phyloP scores from a whole-genome alignment of 495 filamentous ascomycete genomes.

The Chaetomidium leptoderma region DNA sequence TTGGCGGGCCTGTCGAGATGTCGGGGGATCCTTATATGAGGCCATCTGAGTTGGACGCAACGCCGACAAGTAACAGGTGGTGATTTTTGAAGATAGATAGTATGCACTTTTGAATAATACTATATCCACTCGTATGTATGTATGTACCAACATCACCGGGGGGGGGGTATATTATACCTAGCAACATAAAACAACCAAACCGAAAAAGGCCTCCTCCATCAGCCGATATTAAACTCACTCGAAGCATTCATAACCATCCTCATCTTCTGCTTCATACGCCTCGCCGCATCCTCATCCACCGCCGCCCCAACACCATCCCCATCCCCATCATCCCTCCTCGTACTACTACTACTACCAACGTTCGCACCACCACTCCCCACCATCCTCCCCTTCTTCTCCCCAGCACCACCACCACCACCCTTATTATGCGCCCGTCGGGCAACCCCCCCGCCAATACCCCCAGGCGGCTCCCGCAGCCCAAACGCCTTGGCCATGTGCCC shows the following conservation, averaged over 20 bases:
- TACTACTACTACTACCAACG: conserved; percentile 1
- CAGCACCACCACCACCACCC: conserved; percentile 3
- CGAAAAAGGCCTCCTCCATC: background rate
- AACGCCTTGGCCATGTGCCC: conserved; percentile 94
- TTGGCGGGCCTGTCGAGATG: no score
- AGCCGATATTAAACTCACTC: conserved; percentile 87
- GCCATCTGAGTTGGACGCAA: no score
- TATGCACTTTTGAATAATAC: no score
- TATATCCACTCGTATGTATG: no score
- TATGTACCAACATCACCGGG: conserved; percentile 8
- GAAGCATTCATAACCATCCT: conserved; percentile 67
- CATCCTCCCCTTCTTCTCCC: conserved; percentile 5
- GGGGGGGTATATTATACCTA: conserved; percentile 3
- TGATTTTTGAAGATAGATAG: no score
- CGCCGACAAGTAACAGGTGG: no score
- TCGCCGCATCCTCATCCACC: conserved; percentile 58
- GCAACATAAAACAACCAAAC: background rate
- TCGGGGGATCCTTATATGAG: no score
- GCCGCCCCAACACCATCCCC: conserved; percentile 40
- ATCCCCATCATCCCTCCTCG: conserved; percentile 33
- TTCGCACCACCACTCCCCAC: conserved; percentile 6
- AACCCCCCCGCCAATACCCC: conserved; percentile 60
- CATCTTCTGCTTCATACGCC: conserved; percentile 79
- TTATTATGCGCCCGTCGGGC: conserved; percentile 36
- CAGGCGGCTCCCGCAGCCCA: conserved; percentile 80